Base-by-base conservation (phyloP, 2,329 filamentous ascomycete genomes). In the Fusarium sacchari region DNA sequence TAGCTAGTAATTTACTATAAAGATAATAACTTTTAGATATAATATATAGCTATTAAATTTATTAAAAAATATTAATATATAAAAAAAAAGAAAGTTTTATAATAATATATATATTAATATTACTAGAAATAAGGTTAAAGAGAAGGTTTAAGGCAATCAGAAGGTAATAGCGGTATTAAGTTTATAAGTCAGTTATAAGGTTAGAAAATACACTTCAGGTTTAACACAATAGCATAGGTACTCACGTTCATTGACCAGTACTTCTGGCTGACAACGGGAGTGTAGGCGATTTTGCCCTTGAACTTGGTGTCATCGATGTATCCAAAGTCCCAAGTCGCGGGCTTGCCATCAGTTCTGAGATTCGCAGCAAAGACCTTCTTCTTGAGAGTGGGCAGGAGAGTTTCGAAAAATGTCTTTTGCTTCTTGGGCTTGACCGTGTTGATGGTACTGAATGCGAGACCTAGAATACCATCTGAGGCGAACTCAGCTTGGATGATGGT, bases 281-380 rank as follows among this genome's bases (percentile, higher is more conserved):
- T 56, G 6, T 60, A 60, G 14, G 34, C 13, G 2, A 60, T 14
- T 10, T 42, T n/a, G 0, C 58, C 58, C n/a, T 56, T 60, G n/a
- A 56, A 60, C 47, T 60, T 60, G 36, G 58, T 32, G 1, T 32
- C 24, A 9, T 60, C 58, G n/a, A 56, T 60, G 17, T 60, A 60
- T 1, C 58, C 58, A 34, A 60, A 60, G 4, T 60, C 58, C 47
- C 28, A 60, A 1, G 58, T 56, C 18, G 58, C n/a, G 2, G 47
- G 36, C 47, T 56, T 60, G 7, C 58, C 58, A 20, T 60, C 58
- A 1, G 22, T 4, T 4, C 58, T 20, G 0, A 60, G 58, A 14
- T 60, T 60, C 6, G 58, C 58, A 40, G 58, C 58, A 42, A 60
- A 60, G 11, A 56, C 22, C n/a, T 60, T 60, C 36, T 32, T 34